A percentile compares a stretch with the other conserved stretches of the same genome.
Evolutionary conservation across 371 early-diverging fungal genomes (phyloP).

Genomic region (Nematocida minor): DNA sequence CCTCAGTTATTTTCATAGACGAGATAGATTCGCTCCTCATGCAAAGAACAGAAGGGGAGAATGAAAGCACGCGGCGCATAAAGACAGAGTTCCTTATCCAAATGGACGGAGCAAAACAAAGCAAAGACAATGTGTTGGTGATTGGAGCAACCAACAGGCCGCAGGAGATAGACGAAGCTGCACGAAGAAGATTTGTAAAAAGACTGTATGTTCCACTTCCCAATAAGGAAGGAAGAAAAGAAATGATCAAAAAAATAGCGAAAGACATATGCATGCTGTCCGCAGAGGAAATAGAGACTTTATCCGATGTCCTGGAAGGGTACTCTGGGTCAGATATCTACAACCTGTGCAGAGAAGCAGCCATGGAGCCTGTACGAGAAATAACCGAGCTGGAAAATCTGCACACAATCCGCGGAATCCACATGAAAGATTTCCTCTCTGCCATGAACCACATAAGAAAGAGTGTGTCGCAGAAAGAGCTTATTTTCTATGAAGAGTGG

Average conservation of each 20-base stretch:
- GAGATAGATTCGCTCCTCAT: conserved; percentile 82
- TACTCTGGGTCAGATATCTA: conserved; percentile 95
- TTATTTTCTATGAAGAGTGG: conserved; percentile 74
- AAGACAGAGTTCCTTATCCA: conserved; percentile 77
- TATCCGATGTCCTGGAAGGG: conserved; percentile 68
- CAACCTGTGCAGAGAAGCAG: conserved; percentile 87
- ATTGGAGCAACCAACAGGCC: conserved; percentile 75
- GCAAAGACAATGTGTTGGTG: conserved; percentile 73
- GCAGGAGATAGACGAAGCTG: conserved; percentile 80
- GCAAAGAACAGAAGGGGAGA: conserved; percentile 77
- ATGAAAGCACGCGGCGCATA: conserved; percentile 76
- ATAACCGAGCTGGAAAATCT: conserved; percentile 68
- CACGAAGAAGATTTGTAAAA: conserved; percentile 72
- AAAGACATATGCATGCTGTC: conserved; percentile 65
- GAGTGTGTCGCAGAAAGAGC: conserved; percentile 73
- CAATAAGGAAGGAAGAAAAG: conserved; percentile 69
- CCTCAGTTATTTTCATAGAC: conserved; percentile 79
- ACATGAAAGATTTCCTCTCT: conserved; percentile 69
- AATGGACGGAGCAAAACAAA: conserved; percentile 73
- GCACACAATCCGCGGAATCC: conserved; percentile 72
- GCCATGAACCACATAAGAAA: conserved; percentile 75
- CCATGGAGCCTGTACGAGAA: conserved; percentile 69
- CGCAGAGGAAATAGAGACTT: conserved; percentile 67
- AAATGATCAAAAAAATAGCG: conserved; percentile 69
- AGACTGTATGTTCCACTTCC: conserved; percentile 78